phyloP scores from a whole-genome alignment of 225 moss, liverwort and hornwort genomes.

The Asterella californica region DNA sequence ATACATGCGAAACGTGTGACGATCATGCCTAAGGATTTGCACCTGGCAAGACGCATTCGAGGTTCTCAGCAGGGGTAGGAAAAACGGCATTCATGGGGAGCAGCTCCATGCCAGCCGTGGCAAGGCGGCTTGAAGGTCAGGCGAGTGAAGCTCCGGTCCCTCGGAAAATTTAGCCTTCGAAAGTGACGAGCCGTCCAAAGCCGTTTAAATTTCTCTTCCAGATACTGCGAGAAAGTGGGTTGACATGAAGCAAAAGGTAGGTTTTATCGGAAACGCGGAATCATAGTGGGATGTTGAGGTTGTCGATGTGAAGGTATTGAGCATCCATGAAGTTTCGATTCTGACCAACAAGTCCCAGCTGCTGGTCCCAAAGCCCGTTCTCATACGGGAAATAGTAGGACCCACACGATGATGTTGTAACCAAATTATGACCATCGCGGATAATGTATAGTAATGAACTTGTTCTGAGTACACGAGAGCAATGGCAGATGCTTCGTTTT shows the following conservation, averaged over 20 bases:
- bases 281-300: background rate
- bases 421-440: too few relatives aligned
- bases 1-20: constrained; percentile 48
- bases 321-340: background rate
- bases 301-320: too few relatives aligned
- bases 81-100: background rate
- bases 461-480: too few relatives aligned
- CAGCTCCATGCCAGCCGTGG: constrained; percentile 43
- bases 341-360: background rate
- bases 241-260: constrained; percentile 52
- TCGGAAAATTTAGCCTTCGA: constrained; percentile 32
- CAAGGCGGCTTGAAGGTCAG: constrained; percentile 65
- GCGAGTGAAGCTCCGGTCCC: constrained; percentile 36
- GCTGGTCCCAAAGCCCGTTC: background rate
- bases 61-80: constrained; percentile 1
- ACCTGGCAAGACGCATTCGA: constrained; percentile 36
- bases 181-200: constrained; percentile 47
- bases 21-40: constrained; percentile 40
- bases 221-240: constrained; percentile 80
- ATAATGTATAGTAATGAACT: too few relatives aligned
- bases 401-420: too few relatives aligned
- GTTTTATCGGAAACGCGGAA: background rate
- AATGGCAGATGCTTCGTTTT: too few relatives aligned
- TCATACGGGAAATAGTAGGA: too few relatives aligned
- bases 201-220: constrained; percentile 72